These are phyloP conservation scores for Novymonas esmeraldas DNA, from an alignment of 208 protist genomes.

Conservation along the genomic window DNA sequence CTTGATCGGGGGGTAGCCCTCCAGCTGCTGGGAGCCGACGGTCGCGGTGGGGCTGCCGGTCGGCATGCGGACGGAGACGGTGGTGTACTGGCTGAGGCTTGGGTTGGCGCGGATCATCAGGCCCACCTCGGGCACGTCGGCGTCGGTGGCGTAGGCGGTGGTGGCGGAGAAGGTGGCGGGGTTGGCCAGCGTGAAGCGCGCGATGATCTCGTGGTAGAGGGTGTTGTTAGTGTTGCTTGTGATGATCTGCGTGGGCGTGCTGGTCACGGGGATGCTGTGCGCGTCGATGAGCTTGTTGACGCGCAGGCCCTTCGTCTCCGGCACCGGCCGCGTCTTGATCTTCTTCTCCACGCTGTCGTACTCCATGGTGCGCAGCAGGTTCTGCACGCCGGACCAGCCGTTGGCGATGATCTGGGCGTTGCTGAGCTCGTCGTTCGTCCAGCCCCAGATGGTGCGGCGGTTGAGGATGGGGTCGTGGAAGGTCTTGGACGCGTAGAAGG, in stretches of 20 bases:
- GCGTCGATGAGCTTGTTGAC: slow-evolving; percentile 12
- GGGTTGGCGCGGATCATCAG: slow-evolving; percentile 29
- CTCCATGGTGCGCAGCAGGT: slow-evolving; percentile 43
- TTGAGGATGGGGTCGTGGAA: slow-evolving; percentile 57
- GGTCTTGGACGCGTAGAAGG: slow-evolving; percentile 52
- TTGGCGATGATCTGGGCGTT: slow-evolving; percentile 33
- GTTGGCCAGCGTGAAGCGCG: slow-evolving; percentile 31
- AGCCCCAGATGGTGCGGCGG: slow-evolving; percentile 52
- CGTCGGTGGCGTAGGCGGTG: slow-evolving; percentile 3
- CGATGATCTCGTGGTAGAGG: slow-evolving; percentile 46
- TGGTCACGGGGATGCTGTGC: slow-evolving; percentile 8
- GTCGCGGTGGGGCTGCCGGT: slow-evolving; percentile 10
- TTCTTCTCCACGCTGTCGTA: slow-evolving; percentile 46
- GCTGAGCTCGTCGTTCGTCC: slow-evolving; percentile 47
- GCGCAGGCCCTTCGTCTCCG: slow-evolving; percentile 36
- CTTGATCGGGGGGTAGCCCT: slow-evolving; percentile 31
- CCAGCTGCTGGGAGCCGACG: slow-evolving; percentile 4
- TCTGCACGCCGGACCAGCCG: slow-evolving; percentile 57
- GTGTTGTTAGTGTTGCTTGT: slow-evolving; percentile 15
- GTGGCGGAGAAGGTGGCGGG: slow-evolving; percentile 15
- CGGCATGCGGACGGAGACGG: slow-evolving; percentile 37
- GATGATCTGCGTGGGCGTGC: slow-evolving; percentile 19
- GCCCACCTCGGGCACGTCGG: slow-evolving; percentile 39
- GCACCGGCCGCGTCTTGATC: slow-evolving; percentile 36
- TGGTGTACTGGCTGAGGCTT: slow-evolving; percentile 21